Evolutionary conservation across 345 rosid species (phyloP).

Genomic region (Alliaria petiolata): DNA sequence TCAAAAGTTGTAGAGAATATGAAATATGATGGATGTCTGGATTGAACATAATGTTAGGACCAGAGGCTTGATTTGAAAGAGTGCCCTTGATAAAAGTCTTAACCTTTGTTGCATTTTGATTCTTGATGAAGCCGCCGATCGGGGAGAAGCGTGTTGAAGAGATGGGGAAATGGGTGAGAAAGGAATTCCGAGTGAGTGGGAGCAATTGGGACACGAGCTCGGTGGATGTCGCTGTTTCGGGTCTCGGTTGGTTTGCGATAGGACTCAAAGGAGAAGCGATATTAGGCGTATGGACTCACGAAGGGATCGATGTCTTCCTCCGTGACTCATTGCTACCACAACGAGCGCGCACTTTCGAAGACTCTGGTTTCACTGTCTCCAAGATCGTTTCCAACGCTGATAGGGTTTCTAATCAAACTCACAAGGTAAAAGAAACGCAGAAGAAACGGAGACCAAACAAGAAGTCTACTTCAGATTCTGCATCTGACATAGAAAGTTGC

Average conservation of each 20-base stretch:
- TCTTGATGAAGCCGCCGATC: constrained; percentile 67
- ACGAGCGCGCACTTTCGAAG: constrained; percentile 68
- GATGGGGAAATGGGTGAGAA: constrained; percentile 81
- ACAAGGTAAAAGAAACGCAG: constrained; percentile 29
- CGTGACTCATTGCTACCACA: constrained; percentile 69
- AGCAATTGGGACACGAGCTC: constrained; percentile 78
- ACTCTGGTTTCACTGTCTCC: constrained; percentile 81
- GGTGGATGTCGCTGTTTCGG: constrained; percentile 76
- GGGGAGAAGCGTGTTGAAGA: constrained; percentile 68
- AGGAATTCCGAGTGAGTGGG: constrained; percentile 57
- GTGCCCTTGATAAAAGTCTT: not conserved
- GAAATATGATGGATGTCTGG: not conserved
- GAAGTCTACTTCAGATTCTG: constrained; percentile 17
- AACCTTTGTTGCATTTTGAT: constrained; percentile 12
- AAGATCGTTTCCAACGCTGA: constrained; percentile 86
- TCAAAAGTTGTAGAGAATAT: not conserved
- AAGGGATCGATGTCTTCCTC: constrained; percentile 64
- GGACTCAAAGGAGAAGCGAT: constrained; percentile 80
- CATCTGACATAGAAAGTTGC: not conserved
- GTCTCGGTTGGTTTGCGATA: constrained; percentile 85
- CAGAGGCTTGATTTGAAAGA: too few species aligned
- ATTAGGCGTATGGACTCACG: constrained; percentile 81
- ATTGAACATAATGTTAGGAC: not conserved
- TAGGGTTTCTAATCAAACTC: constrained; percentile 48
- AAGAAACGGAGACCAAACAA: constrained; percentile 44